phyloP scores from a whole-genome alignment of 345 rosid species.

The Litchi chinensis region DNA sequence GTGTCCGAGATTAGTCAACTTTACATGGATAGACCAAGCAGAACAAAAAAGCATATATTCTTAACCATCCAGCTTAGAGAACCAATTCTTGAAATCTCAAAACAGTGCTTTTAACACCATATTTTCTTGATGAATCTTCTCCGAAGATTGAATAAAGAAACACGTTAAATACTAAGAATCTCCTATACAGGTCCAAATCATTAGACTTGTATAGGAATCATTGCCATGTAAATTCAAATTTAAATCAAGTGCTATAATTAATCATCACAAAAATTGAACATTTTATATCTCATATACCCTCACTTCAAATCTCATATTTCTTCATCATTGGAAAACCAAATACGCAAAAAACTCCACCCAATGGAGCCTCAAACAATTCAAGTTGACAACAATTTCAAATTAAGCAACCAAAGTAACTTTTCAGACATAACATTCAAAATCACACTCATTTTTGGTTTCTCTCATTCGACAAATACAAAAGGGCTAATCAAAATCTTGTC shows the following conservation, averaged over 20 bases:
- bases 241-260: neutral
- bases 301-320: neutral
- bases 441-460: neutral
- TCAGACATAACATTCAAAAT: neutral
- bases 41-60: slow-evolving; percentile 32
- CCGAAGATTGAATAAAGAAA: neutral
- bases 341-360: neutral
- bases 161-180: neutral
- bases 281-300: neutral
- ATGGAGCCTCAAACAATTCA: neutral
- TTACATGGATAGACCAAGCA: slow-evolving; percentile 10
- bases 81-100: slow-evolving; percentile 17
- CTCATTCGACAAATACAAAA: neutral
- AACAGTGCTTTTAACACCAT: neutral
- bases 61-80: slow-evolving; percentile 24
- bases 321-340: neutral
- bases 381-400: neutral
- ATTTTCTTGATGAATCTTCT: slow-evolving; percentile 19
- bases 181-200: neutral
- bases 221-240: neutral
- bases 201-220: slow-evolving; percentile 6
- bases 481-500: neutral
- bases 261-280: neutral
- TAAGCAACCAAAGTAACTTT: neutral
- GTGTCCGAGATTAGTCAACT: slow-evolving; percentile 16